A percentile compares a stretch with the other conserved stretches of the same genome.
phyloP scores from a whole-genome alignment of 169 alveolate species.

The Plasmodium blacklocki region DNA sequence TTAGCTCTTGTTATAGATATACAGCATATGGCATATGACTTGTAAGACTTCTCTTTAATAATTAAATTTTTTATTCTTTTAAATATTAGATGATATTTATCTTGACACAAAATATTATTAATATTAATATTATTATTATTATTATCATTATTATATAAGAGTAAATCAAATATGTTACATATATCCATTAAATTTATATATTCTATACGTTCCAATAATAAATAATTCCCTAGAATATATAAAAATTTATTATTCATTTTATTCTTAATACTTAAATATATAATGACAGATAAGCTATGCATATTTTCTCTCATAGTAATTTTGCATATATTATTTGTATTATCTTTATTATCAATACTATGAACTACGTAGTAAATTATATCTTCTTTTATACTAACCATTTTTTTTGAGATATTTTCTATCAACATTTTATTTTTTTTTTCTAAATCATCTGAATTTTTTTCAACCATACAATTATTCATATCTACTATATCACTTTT shows the following conservation, averaged over 20 bases:
- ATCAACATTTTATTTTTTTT: not conserved
- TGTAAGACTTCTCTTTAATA: constrained; percentile 11
- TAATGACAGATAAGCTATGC: constrained; percentile 53
- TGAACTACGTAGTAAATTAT: not conserved
- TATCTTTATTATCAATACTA: not conserved
- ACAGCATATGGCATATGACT: constrained; percentile 52
- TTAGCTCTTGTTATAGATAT: constrained; percentile 23
- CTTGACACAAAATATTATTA: not conserved
- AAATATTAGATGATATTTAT: constrained; percentile 19
- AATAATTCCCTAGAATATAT: constrained; percentile 40
- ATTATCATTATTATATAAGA: constrained; percentile 14
- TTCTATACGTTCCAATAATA: constrained; percentile 31
- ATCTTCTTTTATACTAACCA: not conserved
- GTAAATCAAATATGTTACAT: constrained; percentile 62
- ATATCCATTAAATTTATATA: constrained; percentile 64
- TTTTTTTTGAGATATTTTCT: not conserved
- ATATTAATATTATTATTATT: too few species aligned
- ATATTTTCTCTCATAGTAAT: constrained; percentile 22
- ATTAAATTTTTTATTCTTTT: constrained; percentile 42
- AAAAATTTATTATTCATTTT: constrained; percentile 38
- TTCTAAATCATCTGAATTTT: not conserved
- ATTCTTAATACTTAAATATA: constrained; percentile 29
- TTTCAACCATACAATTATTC: not conserved
- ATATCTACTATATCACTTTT: not conserved
- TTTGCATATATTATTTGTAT: constrained; percentile 22